Percentiles rank a stretch among this genome's conserved stretches.
These are phyloP conservation scores for Tagetes erecta DNA, from an alignment of 129 eudicot genomes.

Conservation along the genomic window DNA sequence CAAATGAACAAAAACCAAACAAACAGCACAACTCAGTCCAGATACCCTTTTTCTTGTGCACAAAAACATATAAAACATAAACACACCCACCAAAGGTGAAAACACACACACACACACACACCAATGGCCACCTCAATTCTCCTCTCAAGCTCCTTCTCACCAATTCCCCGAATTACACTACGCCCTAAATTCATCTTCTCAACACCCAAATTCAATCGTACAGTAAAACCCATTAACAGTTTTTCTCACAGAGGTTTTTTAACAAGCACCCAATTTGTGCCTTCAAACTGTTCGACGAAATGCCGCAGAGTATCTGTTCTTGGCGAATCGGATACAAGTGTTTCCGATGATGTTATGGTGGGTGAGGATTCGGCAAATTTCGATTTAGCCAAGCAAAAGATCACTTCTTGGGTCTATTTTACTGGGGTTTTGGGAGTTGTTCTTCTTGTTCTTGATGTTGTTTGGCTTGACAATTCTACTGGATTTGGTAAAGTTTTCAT, in stretches of 20 bases:
- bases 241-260: conserved; percentile 8
- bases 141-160: conserved; percentile 55
- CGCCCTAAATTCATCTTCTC: conserved; percentile 23
- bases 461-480: conserved; percentile 89
- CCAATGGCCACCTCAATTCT: conserved; percentile 41
- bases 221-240: conserved; percentile 20
- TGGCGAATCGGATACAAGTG: conserved; percentile 47
- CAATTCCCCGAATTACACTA: conserved; percentile 16
- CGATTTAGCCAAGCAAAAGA: conserved; percentile 69
- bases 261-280: conserved; percentile 12
- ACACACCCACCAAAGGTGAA: conserved; percentile 24
- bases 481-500: conserved; percentile 82
- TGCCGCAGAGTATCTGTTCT: conserved; percentile 43
- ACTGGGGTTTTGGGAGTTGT: conserved; percentile 75
- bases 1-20: conserved; percentile 34
- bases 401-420: conserved; percentile 85
- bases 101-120: conserved; percentile 20
- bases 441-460: conserved; percentile 62
- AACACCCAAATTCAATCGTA: conserved; percentile 20
- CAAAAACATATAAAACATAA: conserved; percentile 18
- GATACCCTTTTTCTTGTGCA: conserved; percentile 44
- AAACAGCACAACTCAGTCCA: conserved; percentile 32
- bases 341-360: conserved; percentile 47
- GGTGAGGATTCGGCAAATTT: conserved; percentile 95
- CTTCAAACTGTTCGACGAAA: conserved; percentile 24